phyloP scores from a whole-genome alignment of 768 basidiomycete genomes.

The Macrolepiota fuliginosa region DNA sequence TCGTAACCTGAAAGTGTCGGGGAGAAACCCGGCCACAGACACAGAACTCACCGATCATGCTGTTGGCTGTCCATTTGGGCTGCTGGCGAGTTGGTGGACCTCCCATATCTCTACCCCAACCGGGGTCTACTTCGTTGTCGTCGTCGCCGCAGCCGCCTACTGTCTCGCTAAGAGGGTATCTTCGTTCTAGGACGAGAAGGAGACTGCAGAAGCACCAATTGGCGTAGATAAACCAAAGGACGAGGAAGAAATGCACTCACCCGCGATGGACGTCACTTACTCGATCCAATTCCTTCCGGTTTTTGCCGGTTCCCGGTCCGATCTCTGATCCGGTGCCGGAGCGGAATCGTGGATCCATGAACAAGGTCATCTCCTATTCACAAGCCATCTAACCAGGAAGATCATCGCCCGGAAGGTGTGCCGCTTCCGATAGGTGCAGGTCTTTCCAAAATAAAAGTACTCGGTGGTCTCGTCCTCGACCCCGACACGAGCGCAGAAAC shows the following conservation, averaged over 20 bases:
- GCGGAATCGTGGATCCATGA: neutral
- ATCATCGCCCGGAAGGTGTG: constrained; percentile 13
- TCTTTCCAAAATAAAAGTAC: neutral
- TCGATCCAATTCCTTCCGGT: constrained; percentile 15
- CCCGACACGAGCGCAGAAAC: neutral
- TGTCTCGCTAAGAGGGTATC: constrained; percentile 18
- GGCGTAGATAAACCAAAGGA: neutral
- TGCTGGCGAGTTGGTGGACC: constrained; percentile 32
- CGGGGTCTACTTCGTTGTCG: constrained; percentile 6
- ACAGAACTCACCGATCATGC: constrained; percentile 69
- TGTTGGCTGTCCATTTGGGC: constrained; percentile 69
- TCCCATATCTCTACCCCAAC: constrained; percentile 69
- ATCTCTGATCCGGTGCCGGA: neutral
- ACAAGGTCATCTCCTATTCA: neutral
- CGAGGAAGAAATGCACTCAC: neutral
- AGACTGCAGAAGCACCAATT: neutral
- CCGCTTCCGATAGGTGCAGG: neutral
- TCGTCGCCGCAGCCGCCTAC: constrained; percentile 4
- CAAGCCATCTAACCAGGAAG: constrained; percentile 6
- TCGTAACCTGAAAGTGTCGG: neutral
- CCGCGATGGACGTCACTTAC: neutral
- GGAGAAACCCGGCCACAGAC: constrained; percentile 3
- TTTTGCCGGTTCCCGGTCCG: constrained; percentile 17
- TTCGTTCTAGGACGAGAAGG: constrained; percentile 17
- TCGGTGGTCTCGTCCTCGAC: constrained; percentile 6